A percentile compares a stretch with the other conserved stretches of the same genome.
phyloP scores from a whole-genome alignment of 208 protist genomes.

The Crithidia thermophila region DNA sequence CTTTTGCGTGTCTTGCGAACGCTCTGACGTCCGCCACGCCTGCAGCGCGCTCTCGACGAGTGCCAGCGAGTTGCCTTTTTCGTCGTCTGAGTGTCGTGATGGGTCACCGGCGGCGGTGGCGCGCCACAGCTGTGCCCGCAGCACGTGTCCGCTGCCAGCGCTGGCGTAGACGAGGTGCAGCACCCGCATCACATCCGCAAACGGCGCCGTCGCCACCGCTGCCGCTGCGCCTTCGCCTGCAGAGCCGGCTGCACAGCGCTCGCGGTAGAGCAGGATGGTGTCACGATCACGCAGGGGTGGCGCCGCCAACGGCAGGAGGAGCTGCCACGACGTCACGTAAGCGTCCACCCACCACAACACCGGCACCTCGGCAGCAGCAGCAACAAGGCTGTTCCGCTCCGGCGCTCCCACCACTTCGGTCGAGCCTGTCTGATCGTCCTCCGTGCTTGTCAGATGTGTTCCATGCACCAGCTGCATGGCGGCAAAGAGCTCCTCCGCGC shows the following conservation, averaged over 20 bases:
- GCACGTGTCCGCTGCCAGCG: conserved; percentile 18
- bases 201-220: background rate
- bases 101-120: no score
- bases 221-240: background rate
- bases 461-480: conserved; percentile 21
- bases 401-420: no score
- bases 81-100: no score
- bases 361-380: background rate
- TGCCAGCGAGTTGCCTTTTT: background rate
- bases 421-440: no score
- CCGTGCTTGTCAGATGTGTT: background rate
- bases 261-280: conserved; percentile 13
- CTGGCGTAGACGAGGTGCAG: conserved; percentile 31
- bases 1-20: background rate
- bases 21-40: conserved; percentile 7
- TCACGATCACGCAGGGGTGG: conserved; percentile 18
- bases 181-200: conserved; percentile 17
- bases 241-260: background rate
- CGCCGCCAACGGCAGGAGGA: conserved; percentile 16
- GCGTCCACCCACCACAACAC: background rate
- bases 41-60: background rate
- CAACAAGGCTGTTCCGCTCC: no score
- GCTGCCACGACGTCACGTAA: conserved; percentile 18
- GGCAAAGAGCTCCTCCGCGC: conserved; percentile 27
- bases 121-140: conserved; percentile 23